phyloP scores from a whole-genome alignment of 352 stramenopile genomes.

The Phytopythium mirpurense region DNA sequence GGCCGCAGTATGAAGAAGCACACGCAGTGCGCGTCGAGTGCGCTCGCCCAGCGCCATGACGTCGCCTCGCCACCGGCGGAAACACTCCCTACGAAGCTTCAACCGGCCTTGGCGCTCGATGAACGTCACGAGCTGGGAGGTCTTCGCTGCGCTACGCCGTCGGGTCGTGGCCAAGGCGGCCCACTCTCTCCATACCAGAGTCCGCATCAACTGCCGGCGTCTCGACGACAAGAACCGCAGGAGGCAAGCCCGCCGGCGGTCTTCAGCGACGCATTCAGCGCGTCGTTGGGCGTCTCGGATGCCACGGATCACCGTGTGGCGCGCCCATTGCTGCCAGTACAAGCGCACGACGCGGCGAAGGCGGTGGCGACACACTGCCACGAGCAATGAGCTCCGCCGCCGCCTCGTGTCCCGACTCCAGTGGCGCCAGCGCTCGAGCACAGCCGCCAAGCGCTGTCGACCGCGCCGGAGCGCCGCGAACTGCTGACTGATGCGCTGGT shows the following conservation, averaged over 20 bases:
- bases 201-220: neutral
- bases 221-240: neutral
- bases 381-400: neutral
- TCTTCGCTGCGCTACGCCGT: neutral
- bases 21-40: neutral
- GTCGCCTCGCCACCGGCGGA: neutral
- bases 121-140: neutral
- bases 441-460: neutral
- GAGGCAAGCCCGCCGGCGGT: neutral
- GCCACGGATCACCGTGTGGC: neutral
- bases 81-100: neutral
- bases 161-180: neutral
- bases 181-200: neutral
- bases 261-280: neutral
- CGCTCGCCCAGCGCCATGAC: neutral
- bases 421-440: neutral
- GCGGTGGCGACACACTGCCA: neutral
- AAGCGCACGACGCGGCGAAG: neutral
- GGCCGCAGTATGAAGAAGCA: neutral
- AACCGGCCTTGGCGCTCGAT: neutral
- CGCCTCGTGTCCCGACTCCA: neutral
- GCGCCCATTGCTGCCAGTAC: neutral
- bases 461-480: neutral
- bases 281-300: neutral
- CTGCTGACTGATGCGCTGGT: neutral